A percentile compares a stretch with the other conserved stretches of the same genome.
Evolutionary conservation across 352 stramenopile genomes (phyloP).

Genomic region (Globisporangium polare): DNA sequence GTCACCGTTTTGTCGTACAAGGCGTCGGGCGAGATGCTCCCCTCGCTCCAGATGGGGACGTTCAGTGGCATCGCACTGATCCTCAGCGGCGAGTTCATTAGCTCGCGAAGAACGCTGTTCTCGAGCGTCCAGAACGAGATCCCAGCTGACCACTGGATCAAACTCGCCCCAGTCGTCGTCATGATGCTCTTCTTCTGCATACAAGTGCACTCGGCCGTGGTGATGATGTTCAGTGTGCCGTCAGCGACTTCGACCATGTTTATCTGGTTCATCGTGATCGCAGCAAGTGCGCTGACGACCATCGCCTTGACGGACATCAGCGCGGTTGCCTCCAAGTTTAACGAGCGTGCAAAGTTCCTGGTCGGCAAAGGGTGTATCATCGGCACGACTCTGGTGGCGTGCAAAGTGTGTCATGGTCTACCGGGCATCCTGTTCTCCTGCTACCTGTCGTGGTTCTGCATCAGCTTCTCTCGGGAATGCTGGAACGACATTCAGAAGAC

Average conservation of each 20-base stretch:
- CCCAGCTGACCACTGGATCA: constrained; percentile 73
- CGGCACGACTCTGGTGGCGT: constrained; percentile 40
- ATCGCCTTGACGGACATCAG: constrained; percentile 44
- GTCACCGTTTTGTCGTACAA: constrained; percentile 60
- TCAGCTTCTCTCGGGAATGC: constrained; percentile 61
- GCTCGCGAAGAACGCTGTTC: constrained; percentile 21
- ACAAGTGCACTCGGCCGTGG: constrained; percentile 44
- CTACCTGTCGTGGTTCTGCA: constrained; percentile 61
- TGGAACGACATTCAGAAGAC: constrained; percentile 63
- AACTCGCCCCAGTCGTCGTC: constrained; percentile 55
- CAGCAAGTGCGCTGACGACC: constrained; percentile 40
- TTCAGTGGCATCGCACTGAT: constrained; percentile 57
- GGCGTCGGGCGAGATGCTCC: constrained; percentile 47
- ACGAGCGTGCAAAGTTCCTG: constrained; percentile 22
- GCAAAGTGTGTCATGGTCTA: constrained; percentile 36
- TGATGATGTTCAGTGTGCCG: constrained; percentile 37
- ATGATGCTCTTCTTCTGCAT: constrained; percentile 61
- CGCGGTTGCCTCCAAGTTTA: constrained; percentile 33
- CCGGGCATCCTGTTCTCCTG: constrained; percentile 50
- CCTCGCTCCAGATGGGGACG: constrained; percentile 72
- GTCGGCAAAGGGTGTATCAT: constrained; percentile 39
- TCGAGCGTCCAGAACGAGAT: constrained; percentile 36
- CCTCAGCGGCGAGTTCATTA: constrained; percentile 45
- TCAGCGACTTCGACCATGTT: constrained; percentile 34
- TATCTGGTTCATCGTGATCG: constrained; percentile 45